Percentiles rank a stretch among this genome's conserved stretches.
These are phyloP conservation scores for Hypomontagnella submonticulosa DNA, from an alignment of 495 filamentous ascomycete genomes.

Conservation along the genomic window DNA sequence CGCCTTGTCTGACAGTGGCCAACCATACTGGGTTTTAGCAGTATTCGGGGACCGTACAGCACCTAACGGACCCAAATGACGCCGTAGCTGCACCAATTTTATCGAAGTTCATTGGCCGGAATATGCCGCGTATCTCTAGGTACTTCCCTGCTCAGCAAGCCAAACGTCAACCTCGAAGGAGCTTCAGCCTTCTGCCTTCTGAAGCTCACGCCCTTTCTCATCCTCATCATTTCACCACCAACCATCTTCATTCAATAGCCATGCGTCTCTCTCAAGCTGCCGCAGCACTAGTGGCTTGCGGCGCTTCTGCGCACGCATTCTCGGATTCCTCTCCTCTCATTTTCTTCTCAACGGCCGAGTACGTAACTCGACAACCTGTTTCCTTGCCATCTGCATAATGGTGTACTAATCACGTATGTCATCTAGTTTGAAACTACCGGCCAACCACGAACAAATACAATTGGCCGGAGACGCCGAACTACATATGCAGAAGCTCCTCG, in stretches of 20 bases:
- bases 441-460: slow-evolving; percentile 55
- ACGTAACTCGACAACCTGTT: slow-evolving; percentile 50
- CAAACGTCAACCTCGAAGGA: slow-evolving; percentile 31
- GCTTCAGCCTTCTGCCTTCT: slow-evolving; percentile 26
- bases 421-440: slow-evolving; percentile 46
- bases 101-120: slow-evolving; percentile 27
- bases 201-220: slow-evolving; percentile 15
- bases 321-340: slow-evolving; percentile 88
- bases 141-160: slow-evolving; percentile 8
- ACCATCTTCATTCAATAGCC: slow-evolving; percentile 30
- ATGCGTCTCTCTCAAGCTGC: slow-evolving; percentile 70
- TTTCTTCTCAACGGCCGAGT: slow-evolving; percentile 83
- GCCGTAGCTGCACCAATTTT: slow-evolving; percentile 1
- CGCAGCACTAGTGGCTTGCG: slow-evolving; percentile 69
- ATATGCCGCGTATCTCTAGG: slow-evolving; percentile 32
- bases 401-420: slow-evolving; percentile 27
- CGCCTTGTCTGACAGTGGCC: slow-evolving; percentile 6
- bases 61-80: too few species aligned
- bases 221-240: slow-evolving; percentile 13
- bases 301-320: slow-evolving; percentile 73
- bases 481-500: slow-evolving; percentile 61
- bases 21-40: too few species aligned
- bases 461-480: slow-evolving; percentile 54
- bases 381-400: slow-evolving; percentile 11
- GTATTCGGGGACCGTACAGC: too few species aligned